These are phyloP conservation scores for Clonostachys sp. DNA, from an alignment of 2,329 filamentous ascomycete genomes.

Conservation along the genomic window DNA sequence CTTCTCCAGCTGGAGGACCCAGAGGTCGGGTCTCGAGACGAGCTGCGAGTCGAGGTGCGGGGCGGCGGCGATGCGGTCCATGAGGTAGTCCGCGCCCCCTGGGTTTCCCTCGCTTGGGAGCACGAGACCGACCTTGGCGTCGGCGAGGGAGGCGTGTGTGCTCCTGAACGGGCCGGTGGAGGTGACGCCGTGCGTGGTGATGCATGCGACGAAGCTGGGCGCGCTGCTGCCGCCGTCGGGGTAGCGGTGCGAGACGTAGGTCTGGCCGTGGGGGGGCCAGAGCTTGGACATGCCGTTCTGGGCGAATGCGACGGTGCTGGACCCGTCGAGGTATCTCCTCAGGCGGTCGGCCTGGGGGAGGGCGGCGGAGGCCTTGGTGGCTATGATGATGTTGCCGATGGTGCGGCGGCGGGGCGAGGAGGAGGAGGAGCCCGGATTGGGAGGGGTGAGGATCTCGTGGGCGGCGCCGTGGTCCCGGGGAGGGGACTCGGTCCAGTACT, in stretches of 20 bases:
- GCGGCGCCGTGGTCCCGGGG: conserved; percentile 26
- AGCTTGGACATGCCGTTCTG: conserved; percentile 82
- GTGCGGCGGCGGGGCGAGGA: conserved; percentile 15
- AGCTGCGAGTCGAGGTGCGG: conserved; percentile 33
- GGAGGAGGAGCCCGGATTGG: conserved; percentile 6
- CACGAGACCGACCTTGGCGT: conserved; percentile 42
- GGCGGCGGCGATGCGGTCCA: conserved; percentile 31
- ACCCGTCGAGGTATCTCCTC: conserved; percentile 52
- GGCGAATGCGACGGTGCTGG: conserved; percentile 74
- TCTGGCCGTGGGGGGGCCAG: conserved; percentile 46
- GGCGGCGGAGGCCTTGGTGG: conserved; percentile 69
- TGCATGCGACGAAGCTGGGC: conserved; percentile 70
- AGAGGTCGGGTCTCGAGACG: conserved; percentile 38
- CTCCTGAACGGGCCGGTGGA: conserved; percentile 45
- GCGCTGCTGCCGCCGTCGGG: conserved; percentile 4
- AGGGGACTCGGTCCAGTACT: conserved; percentile 42
- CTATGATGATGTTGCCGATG: conserved; percentile 69
- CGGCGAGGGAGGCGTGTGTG: conserved; percentile 44
- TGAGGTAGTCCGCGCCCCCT: conserved; percentile 26
- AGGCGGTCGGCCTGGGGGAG: conserved; percentile 56
- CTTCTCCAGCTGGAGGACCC: conserved; percentile 75
- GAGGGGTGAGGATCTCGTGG: conserved; percentile 31
- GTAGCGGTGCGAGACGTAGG: conserved; percentile 37
- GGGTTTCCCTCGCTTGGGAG: conserved; percentile 14
- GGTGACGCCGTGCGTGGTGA: conserved; percentile 53